Evolutionary conservation across 495 filamentous ascomycete genomes (phyloP).

Genomic region (Penicillium flavigenum): DNA sequence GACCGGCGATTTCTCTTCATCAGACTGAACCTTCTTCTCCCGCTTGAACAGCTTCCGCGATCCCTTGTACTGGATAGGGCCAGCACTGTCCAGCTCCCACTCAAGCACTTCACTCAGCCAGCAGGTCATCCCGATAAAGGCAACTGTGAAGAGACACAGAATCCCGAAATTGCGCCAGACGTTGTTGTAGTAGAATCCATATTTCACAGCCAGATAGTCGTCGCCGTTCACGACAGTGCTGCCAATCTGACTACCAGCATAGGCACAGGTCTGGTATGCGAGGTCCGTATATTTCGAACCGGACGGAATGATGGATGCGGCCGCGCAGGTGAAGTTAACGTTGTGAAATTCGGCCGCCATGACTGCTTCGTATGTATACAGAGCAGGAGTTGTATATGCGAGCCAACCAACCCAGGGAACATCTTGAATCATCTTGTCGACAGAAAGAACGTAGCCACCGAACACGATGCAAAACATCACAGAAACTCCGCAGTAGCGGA

Average conservation of each 20-base stretch:
- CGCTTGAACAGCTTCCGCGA: conserved; percentile 51
- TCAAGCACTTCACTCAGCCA: conserved; percentile 59
- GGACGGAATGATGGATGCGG: conserved; percentile 56
- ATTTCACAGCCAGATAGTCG: conserved; percentile 53
- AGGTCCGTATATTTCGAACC: conserved; percentile 51
- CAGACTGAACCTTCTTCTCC: conserved; percentile 42
- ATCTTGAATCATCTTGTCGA: conserved; percentile 38
- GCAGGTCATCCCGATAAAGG: conserved; percentile 54
- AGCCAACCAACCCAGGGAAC: conserved; percentile 45
- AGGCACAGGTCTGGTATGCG: conserved; percentile 59
- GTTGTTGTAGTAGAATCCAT: conserved; percentile 53
- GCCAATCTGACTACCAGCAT: conserved; percentile 51
- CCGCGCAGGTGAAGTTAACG: conserved; percentile 45
- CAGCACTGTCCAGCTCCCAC: conserved; percentile 61
- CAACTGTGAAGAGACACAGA: conserved; percentile 58
- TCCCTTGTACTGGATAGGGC: conserved; percentile 52
- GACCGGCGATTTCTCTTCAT: conserved; percentile 48
- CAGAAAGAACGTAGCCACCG: conserved; percentile 39
- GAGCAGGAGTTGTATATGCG: conserved; percentile 61
- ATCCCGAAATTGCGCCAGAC: conserved; percentile 68
- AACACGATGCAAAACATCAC: conserved; percentile 39
- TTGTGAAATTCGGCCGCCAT: conserved; percentile 57
- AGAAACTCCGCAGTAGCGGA: conserved; percentile 37
- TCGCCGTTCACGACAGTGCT: conserved; percentile 51
- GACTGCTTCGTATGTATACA: conserved; percentile 66